Conservation (phyloP, 2,329 filamentous ascomycete genomes). For the Xylaria sp. region DNA sequence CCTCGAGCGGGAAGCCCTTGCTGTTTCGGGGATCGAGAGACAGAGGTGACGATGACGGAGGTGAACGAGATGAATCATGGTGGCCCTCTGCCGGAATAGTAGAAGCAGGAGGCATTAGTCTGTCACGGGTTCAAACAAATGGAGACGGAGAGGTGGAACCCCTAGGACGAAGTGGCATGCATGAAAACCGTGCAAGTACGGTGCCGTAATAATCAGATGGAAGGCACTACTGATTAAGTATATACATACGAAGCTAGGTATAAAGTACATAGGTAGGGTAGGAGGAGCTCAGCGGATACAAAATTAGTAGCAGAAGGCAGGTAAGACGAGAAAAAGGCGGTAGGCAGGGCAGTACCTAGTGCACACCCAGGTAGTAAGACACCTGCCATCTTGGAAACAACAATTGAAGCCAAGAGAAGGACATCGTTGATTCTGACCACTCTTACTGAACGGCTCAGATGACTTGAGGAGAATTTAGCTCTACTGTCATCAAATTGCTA, state of each 20-base stretch:
- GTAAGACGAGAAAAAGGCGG: background rate
- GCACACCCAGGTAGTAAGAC: background rate
- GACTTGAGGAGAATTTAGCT: background rate
- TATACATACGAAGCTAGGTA: background rate
- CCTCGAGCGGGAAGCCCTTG: conserved; percentile 46
- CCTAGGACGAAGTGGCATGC: too few species aligned
- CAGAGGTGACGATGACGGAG: conserved; percentile 9
- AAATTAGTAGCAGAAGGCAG: background rate
- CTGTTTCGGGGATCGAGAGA: conserved; percentile 35
- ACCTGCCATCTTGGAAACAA: background rate
- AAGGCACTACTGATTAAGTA: conserved; percentile 19
- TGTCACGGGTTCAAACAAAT: conserved; percentile 10
- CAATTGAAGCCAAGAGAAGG: background rate
- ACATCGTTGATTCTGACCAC: background rate
- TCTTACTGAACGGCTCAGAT: background rate
- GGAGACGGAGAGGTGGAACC: conserved; percentile 29
- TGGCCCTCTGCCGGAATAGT: conserved; percentile 24
- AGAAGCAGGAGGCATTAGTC: conserved; percentile 40
- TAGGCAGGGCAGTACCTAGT: background rate
- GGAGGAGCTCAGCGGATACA: background rate
- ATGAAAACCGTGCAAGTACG: background rate
- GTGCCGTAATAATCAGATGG: background rate
- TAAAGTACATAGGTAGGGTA: background rate
- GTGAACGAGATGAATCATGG: conserved; percentile 23
- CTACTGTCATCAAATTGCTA: background rate